phyloP scores from a whole-genome alignment of 2,329 filamentous ascomycete species.

The Xylariaceae sp. region DNA sequence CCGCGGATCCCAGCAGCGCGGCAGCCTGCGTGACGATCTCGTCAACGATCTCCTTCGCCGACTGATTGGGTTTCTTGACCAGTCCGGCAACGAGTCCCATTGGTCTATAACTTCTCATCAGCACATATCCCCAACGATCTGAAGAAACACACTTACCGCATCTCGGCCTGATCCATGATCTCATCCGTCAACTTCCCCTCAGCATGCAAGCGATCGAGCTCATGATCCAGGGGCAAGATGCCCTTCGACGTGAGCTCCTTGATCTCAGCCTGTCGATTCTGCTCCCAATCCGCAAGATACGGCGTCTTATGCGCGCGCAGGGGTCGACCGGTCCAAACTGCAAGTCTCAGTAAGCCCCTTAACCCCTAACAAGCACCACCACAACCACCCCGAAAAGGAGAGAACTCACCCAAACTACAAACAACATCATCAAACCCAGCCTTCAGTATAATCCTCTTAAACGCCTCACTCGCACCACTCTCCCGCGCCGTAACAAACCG shows the following conservation, averaged over 20 bases:
- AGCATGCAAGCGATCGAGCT: slow-evolving; percentile 12
- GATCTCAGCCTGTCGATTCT: slow-evolving; percentile 80
- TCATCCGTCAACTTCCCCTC: slow-evolving; percentile 17
- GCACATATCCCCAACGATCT: not conserved
- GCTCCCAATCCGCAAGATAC: slow-evolving; percentile 72
- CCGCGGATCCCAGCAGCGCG: slow-evolving; percentile 2
- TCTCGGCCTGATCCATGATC: slow-evolving; percentile 1
- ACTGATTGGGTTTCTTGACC: slow-evolving; percentile 10
- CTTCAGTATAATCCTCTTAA: slow-evolving; percentile 10
- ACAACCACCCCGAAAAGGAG: too few relatives aligned
- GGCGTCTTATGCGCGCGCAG: slow-evolving; percentile 74
- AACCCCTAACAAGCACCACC: too few relatives aligned
- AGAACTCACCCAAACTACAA: not conserved
- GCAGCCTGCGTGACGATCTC: not conserved
- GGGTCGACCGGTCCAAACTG: not conserved
- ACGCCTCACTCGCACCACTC: slow-evolving; percentile 14
- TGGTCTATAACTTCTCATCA: slow-evolving; percentile 3
- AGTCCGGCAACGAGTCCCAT: slow-evolving; percentile 13
- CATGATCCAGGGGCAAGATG: slow-evolving; percentile 75
- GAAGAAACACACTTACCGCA: slow-evolving; percentile 1
- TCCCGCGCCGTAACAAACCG: slow-evolving; percentile 59
- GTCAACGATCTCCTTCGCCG: slow-evolving; percentile 13
- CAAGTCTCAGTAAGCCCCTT: not conserved
- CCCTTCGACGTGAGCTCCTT: slow-evolving; percentile 84
- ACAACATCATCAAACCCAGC: slow-evolving; percentile 10